phyloP scores from a whole-genome alignment of 306 rosid genomes.

The Cicer pinnatifidum region DNA sequence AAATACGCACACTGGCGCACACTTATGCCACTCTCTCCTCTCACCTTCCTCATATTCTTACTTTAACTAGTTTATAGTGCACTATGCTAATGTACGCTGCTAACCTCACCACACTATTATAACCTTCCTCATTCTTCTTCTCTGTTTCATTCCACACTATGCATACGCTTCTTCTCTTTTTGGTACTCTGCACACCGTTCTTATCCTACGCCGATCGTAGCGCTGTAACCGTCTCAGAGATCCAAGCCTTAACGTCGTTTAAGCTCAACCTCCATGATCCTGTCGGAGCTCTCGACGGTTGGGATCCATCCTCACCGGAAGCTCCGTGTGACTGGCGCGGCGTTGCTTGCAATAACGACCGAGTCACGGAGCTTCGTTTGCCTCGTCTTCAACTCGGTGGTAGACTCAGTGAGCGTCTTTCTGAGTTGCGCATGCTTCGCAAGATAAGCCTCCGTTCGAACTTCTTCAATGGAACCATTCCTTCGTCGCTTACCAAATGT shows the following conservation, averaged over 20 bases:
- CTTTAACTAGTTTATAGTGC: not conserved
- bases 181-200: conserved; percentile 57
- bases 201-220: conserved; percentile 58
- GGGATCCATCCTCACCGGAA: conserved; percentile 74
- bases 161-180: conserved; percentile 40
- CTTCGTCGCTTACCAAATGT: conserved; percentile 69
- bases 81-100: conserved; percentile 49
- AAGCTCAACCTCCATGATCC: conserved; percentile 79
- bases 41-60: not conserved
- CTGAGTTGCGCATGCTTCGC: conserved; percentile 59
- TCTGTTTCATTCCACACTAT: conserved; percentile 14
- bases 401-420: conserved; percentile 63
- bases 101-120: conserved; percentile 39
- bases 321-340: conserved; percentile 98
- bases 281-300: conserved; percentile 59
- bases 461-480: conserved; percentile 76
- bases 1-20: conserved; percentile 43
- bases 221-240: conserved; percentile 57
- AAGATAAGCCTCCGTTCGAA: conserved; percentile 83
- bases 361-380: conserved; percentile 76
- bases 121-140: not conserved
- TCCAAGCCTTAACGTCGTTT: conserved; percentile 72
- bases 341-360: conserved; percentile 49
- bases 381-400: conserved; percentile 84
- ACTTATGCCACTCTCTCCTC: conserved; percentile 38